Conservation (phyloP, 2,329 filamentous ascomycete genomes). For the Alternaria triticina region DNA sequence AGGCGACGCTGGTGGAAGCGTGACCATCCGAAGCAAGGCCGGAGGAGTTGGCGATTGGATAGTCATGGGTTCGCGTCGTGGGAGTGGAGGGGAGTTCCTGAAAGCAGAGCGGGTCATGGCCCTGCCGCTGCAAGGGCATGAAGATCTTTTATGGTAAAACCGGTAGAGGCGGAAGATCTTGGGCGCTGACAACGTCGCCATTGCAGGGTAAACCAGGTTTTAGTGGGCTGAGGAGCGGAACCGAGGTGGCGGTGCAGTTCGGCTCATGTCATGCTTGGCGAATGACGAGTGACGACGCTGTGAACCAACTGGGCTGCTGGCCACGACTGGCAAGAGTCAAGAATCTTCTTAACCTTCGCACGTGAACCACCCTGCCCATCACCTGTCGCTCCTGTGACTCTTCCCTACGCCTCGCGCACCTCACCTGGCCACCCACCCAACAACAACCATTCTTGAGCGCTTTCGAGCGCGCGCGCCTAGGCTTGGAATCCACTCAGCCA, state of each 20-base stretch:
- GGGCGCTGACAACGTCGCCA: conserved; percentile 9
- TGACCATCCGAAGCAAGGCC: conserved; percentile 19
- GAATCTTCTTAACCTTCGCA: conserved; percentile 12
- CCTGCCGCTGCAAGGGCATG: conserved; percentile 41
- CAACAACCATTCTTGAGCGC: conserved; percentile 26
- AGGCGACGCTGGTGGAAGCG: conserved; percentile 24
- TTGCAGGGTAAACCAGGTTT: conserved; percentile 14
- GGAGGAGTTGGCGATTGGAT: conserved; percentile 22
- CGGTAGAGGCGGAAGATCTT: conserved; percentile 19
- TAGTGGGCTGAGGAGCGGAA: conserved; percentile 2
- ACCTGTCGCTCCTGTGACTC: conserved; percentile 13
- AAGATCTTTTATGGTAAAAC: conserved; percentile 25
- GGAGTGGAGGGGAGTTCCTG: conserved; percentile 27
- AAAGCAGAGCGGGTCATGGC: conserved; percentile 36
- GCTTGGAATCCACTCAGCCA: conserved; percentile 27
- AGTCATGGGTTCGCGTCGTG: conserved; percentile 5
- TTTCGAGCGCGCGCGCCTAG: conserved; percentile 32
- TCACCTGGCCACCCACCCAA: neutral
- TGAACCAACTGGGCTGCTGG: conserved; percentile 6
- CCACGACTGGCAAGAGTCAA: conserved; percentile 10
- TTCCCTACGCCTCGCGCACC: conserved; percentile 4
- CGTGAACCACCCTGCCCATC: conserved; percentile 3
- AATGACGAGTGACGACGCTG: conserved; percentile 15
- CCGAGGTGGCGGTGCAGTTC: conserved; percentile 18
- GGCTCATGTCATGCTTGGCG: conserved; percentile 9